phyloP scores from a whole-genome alignment of 768 basidiomycete species.

The Lentinula lateritia region DNA sequence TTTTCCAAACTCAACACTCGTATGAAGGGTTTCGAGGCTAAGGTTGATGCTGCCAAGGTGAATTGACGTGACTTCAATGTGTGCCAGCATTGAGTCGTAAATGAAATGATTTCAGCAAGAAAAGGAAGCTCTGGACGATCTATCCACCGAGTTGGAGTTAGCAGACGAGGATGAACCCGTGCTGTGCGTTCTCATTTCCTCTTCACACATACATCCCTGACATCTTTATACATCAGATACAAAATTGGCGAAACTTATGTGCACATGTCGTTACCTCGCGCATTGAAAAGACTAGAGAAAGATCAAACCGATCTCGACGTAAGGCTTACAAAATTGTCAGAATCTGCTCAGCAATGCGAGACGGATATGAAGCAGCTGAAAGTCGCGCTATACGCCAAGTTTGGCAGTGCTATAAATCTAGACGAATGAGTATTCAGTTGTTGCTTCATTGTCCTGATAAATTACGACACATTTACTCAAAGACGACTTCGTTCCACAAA shows the following conservation, averaged over 20 bases:
- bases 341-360: constrained; percentile 60
- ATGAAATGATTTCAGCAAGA: constrained; percentile 64
- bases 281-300: constrained; percentile 64
- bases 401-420: constrained; percentile 89
- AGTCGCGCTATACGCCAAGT: constrained; percentile 79
- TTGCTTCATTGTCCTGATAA: not conserved
- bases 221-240: constrained; percentile 48
- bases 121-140: constrained; percentile 90
- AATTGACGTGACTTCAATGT: constrained; percentile 7
- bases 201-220: not conserved
- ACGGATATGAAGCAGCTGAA: constrained; percentile 78
- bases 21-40: constrained; percentile 64
- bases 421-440: constrained; percentile 48
- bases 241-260: constrained; percentile 87
- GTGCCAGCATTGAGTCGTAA: not conserved
- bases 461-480: not conserved
- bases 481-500: not conserved
- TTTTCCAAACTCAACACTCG: constrained; percentile 91
- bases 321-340: constrained; percentile 46
- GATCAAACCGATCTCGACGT: constrained; percentile 58
- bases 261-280: constrained; percentile 65
- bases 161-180: constrained; percentile 80
- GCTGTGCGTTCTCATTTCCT: constrained; percentile 41
- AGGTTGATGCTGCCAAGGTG: constrained; percentile 71
- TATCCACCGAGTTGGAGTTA: constrained; percentile 82